Percentiles rank a stretch among this genome's conserved stretches.
These are phyloP conservation scores for Russula sp. DNA, from an alignment of 768 basidiomycete species.

Conservation along the genomic window DNA sequence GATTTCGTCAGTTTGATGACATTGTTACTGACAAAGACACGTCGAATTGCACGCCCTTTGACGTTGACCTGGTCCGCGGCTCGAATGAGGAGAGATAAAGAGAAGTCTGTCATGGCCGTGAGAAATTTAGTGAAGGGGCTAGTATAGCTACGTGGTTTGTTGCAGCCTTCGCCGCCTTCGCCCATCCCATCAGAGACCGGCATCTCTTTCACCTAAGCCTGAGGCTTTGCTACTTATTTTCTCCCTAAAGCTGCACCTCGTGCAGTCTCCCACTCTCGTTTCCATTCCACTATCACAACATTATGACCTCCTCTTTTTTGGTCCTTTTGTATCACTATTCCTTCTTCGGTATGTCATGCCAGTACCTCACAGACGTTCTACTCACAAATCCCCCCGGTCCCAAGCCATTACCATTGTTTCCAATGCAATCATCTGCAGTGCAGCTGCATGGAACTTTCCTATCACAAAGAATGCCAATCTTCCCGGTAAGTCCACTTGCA, in stretches of 20 bases:
- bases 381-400: background rate
- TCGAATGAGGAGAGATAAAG: conserved; percentile 7
- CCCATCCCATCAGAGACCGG: too few relatives aligned
- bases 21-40: conserved; percentile 59
- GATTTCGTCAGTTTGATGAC: conserved; percentile 53
- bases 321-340: conserved; percentile 2
- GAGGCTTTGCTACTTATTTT: background rate
- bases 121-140: too few relatives aligned
- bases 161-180: too few relatives aligned
- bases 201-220: too few relatives aligned
- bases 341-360: conserved; percentile 6
- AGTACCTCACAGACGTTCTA: background rate
- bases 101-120: background rate
- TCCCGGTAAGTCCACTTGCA: background rate
- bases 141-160: too few relatives aligned
- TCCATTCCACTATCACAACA: background rate
- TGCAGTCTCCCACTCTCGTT: conserved; percentile 12
- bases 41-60: conserved; percentile 46
- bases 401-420: conserved; percentile 18
- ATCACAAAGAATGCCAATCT: conserved; percentile 4
- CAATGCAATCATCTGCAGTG: conserved; percentile 24
- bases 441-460: conserved; percentile 22
- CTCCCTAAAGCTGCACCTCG: background rate
- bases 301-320: background rate
- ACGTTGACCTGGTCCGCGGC: background rate